These are phyloP conservation scores for Apiospora hydei DNA, from an alignment of 2,329 filamentous ascomycete species.

Conservation along the genomic window DNA sequence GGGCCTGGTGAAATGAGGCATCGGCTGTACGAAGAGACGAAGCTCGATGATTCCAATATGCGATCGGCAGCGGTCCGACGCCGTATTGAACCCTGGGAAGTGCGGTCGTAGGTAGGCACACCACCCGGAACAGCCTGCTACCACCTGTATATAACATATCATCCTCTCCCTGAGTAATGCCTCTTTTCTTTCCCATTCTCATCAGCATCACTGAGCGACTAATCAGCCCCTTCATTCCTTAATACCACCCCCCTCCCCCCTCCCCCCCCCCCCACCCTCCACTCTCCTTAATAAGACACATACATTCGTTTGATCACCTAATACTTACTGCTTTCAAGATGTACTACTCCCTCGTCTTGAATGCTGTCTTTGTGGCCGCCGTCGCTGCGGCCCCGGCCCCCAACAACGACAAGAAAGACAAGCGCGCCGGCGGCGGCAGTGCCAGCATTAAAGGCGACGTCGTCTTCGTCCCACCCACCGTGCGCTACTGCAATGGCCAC, in stretches of 20 bases:
- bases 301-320: neutral
- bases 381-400: neutral
- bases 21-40: neutral
- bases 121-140: neutral
- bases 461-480: neutral
- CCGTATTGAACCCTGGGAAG: neutral
- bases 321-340: neutral
- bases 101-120: neutral
- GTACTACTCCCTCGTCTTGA: constrained; percentile 8
- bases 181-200: neutral
- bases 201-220: neutral
- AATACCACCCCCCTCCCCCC: neutral
- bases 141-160: constrained; percentile 5
- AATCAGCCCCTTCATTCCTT: neutral
- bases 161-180: neutral
- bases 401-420: neutral
- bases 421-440: neutral
- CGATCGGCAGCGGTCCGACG: neutral
- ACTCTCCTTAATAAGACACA: neutral
- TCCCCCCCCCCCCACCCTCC: neutral
- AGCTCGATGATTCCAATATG: neutral
- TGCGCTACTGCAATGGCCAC: neutral
- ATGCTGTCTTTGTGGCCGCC: neutral
- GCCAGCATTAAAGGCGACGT: neutral
- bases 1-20: neutral